Evolutionary conservation across 1,139 yeast genomes (phyloP), one percentile per base, ranked within the genome.

Genomic region (Magnusiomyces tetraspermus): DNA sequence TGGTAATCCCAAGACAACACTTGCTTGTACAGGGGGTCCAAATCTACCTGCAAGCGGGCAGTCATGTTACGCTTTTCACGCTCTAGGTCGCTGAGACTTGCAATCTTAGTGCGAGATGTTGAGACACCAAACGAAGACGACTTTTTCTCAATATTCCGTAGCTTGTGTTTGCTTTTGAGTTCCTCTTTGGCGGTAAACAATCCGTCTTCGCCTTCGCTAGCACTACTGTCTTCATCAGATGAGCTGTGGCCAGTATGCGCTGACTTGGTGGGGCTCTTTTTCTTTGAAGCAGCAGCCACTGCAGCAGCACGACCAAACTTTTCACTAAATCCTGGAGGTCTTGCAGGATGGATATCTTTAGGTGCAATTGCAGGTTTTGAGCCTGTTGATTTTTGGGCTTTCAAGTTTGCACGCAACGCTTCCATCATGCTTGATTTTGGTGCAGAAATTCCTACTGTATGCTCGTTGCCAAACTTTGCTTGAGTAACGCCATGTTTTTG

Each of bases 1-100:
- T 75, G 80, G 62, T 80, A 90, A 54, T 86, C 79, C 98, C 98
- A 94, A 50, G 76, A 73, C 54, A 94, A 71, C 11, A 94, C 75
- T 8, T 76, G 76, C 31, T 75, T 72, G 65, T 92, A 89, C 13
- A 94, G 72, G 1, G 95, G 90, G 57, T 79, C 82, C 63, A 88
- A 68, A 61, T 83, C 87, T 22, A 90, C 89, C 63, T 84, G 83
- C 53, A 92, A 72, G 59, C 97, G 77, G 59, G 78, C 73, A 58
- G 95, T 78, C 92, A 88, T 86, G 55, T 83, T 73, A 58, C 84
- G 85, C 63, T 85, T 92, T 44, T 83, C 92, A 48, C 75, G 70
- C 57, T 83, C 83, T 53, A 77, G 78, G 19, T 58, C 55, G 17
- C 43, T 33, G 3, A 57, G 50, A 15, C 48, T 31, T 13, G 31